Conservation (phyloP, 2,329 filamentous ascomycete genomes). For the Penicillium expansum region DNA sequence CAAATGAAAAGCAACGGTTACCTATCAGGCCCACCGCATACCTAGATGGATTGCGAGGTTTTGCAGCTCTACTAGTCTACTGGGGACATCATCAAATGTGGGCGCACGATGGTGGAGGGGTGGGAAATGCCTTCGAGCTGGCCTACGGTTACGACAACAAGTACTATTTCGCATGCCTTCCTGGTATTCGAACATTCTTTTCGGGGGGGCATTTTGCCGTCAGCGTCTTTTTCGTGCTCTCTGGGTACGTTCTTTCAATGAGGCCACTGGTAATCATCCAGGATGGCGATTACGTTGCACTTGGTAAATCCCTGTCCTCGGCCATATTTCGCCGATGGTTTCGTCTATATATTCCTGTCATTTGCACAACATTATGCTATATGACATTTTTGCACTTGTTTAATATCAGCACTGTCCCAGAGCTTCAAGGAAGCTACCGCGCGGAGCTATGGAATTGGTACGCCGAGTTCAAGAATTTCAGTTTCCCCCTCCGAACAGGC, state of each 20-base stretch:
- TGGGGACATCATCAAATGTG: conserved; percentile 60
- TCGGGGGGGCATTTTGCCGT: conserved; percentile 61
- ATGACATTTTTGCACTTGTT: conserved; percentile 55
- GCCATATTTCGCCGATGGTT: conserved; percentile 53
- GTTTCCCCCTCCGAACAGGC: conserved; percentile 61
- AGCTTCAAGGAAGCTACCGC: conserved; percentile 42
- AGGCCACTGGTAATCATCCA: conserved; percentile 48
- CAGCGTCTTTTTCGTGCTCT: conserved; percentile 53
- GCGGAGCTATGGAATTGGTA: conserved; percentile 55
- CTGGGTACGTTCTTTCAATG: conserved; percentile 52
- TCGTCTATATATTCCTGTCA: conserved; percentile 52
- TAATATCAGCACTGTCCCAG: conserved; percentile 46
- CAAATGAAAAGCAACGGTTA: conserved; percentile 1
- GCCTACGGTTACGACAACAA: conserved; percentile 46
- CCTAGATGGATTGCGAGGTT: conserved; percentile 64
- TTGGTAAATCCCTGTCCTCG: conserved; percentile 48
- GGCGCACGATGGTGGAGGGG: conserved; percentile 48
- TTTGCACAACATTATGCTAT: conserved; percentile 55
- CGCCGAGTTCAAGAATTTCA: conserved; percentile 65
- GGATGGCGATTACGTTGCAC: conserved; percentile 37
- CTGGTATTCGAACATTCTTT: conserved; percentile 59
- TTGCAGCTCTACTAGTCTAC: conserved; percentile 66
- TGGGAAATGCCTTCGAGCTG: conserved; percentile 50
- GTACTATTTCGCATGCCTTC: conserved; percentile 54
- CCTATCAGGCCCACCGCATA: conserved; percentile 53